These are phyloP conservation scores for Beta macrorhiza DNA, from an alignment of 179 eudicot genomes.

Conservation along the genomic window DNA sequence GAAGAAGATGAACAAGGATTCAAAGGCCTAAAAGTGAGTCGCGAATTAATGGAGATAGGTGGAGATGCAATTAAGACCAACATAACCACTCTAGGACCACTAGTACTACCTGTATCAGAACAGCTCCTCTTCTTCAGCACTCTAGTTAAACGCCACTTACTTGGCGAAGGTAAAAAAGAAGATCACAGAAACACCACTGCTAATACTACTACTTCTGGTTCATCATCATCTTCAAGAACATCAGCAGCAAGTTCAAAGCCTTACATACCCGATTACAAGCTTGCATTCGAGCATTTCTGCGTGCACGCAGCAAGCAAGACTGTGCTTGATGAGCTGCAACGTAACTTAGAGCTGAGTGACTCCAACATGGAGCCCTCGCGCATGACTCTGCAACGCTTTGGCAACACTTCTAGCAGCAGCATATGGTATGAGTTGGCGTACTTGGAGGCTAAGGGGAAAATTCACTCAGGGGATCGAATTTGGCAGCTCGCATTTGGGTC, in stretches of 20 bases:
- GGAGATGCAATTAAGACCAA: constrained; percentile 94
- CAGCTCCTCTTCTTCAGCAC: constrained; percentile 78
- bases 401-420: constrained; percentile 93
- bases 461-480: constrained; percentile 66
- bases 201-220: not conserved
- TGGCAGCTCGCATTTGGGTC: constrained; percentile 91
- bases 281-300: constrained; percentile 96
- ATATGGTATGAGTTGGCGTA: constrained; percentile 94
- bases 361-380: constrained; percentile 77
- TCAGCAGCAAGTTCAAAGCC: constrained; percentile 36
- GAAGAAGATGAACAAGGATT: constrained; percentile 69
- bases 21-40: constrained; percentile 75
- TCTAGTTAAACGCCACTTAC: constrained; percentile 53
- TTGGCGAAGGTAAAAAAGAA: constrained; percentile 26
- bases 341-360: constrained; percentile 73
- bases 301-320: constrained; percentile 84
- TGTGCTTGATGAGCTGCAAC: constrained; percentile 77
- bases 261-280: constrained; percentile 91
- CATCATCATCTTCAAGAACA: constrained; percentile 2
- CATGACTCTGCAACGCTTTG: constrained; percentile 74
- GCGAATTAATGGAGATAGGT: constrained; percentile 71
- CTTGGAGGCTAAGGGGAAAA: constrained; percentile 66
- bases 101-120: constrained; percentile 87
- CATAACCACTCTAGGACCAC: constrained; percentile 91
- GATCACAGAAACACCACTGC: not conserved